Base-by-base conservation (phyloP, 768 basidiomycete genomes). In the Artomyces pyxidatus region DNA sequence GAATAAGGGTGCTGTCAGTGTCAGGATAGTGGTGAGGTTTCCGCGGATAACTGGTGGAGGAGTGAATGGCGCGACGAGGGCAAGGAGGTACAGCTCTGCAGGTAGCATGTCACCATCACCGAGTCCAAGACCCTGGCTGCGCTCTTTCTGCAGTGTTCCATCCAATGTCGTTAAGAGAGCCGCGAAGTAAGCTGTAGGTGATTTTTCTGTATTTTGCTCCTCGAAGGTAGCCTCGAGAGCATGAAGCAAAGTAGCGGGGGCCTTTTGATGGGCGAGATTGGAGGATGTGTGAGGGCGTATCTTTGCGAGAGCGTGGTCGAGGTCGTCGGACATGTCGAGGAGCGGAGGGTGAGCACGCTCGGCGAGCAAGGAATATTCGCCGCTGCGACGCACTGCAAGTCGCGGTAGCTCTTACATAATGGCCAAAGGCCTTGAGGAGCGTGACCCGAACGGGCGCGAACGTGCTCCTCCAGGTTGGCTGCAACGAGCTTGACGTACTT, bases 161-260 rank as follows among this genome's bases (percentile, higher is more conserved):
- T 90, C 86, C 26, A 95, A 74, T 7, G 88, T 86, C 11, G 90
- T 91, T 42, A 90, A 70, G 50, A 95, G 73, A 3, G 88, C 85
- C n/a, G 92, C 89, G 66, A 94, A 96, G 71, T 97, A 98, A 26
- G 96, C 95, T 1, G 91, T 92, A 6, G 94, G 75, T 7, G 85
- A 75, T 35, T 70, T 67, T 46, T 85, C 81, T 7, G 83, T 73
- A 52, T 70, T 71, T 58, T 85, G 83, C 58, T 89, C 86, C 56
- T 74, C 68, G 57, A 84, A 77, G 35, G 83, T 89, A 14, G 81
- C 75, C 66, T 98, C 95, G 57, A 98, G 72, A 2, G 92, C 94
- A 49, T 75, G 67, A 38, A 98, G 76, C 21, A 98, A 78, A 40
- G 77, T 80, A 23, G 94, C 95, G 4, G 93, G 91, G 49, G 85